A percentile compares a stretch with the other conserved stretches of the same genome.
phyloP scores from a whole-genome alignment of 2,329 filamentous ascomycete genomes.

The Talaromyces piceae region DNA sequence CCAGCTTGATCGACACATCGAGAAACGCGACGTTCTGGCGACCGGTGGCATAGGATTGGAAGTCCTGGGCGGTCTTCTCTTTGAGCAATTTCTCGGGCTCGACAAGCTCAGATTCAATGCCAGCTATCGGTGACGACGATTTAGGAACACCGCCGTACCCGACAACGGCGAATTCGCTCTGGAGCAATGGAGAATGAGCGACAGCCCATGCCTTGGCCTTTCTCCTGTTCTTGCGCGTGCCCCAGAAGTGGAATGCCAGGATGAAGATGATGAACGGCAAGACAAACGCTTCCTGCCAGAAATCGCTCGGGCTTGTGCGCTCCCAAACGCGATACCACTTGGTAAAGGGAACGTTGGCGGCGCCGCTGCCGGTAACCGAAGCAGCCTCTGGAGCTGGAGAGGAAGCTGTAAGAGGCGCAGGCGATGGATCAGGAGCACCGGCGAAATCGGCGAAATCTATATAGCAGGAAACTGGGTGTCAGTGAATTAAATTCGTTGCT shows the following conservation, averaged over 20 bases:
- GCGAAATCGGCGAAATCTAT: constrained; percentile 60
- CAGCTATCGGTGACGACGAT: constrained; percentile 35
- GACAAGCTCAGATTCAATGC: constrained; percentile 40
- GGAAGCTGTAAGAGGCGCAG: constrained; percentile 40
- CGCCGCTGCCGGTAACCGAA: constrained; percentile 43
- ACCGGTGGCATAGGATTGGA: constrained; percentile 78
- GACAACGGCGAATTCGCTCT: constrained; percentile 77
- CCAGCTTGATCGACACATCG: constrained; percentile 73
- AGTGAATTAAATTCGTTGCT: constrained; percentile 1
- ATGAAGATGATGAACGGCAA: constrained; percentile 67
- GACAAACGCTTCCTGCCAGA: constrained; percentile 79
- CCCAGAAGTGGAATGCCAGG: constrained; percentile 71
- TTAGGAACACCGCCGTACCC: constrained; percentile 61
- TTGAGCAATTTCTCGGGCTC: constrained; percentile 59
- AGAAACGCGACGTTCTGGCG: constrained; percentile 88
- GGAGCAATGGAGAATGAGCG: constrained; percentile 63
- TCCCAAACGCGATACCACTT: constrained; percentile 98
- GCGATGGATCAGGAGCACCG: constrained; percentile 61
- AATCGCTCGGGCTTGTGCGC: constrained; percentile 74
- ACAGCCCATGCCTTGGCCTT: constrained; percentile 76
- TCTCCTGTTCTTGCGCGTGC: constrained; percentile 68
- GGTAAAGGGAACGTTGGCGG: constrained; percentile 61
- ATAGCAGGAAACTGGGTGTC: background rate
- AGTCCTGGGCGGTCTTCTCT: constrained; percentile 85
- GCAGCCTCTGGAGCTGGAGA: constrained; percentile 28